Base-by-base conservation (phyloP, 148 eudicot species). In the Persicaria maculosa region DNA sequence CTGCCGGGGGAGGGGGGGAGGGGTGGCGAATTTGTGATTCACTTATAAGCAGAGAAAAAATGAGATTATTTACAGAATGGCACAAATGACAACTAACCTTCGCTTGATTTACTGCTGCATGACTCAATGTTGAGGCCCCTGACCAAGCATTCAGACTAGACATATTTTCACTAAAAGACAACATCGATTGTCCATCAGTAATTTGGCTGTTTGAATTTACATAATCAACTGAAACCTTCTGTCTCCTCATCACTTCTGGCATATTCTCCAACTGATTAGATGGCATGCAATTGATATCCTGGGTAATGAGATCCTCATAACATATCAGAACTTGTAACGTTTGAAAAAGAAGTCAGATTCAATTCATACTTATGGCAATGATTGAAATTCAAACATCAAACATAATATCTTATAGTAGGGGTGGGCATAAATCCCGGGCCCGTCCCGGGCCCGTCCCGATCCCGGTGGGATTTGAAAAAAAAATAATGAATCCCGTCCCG, bases 201-300 rank as follows among this genome's bases (percentile, higher is more conserved):
- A 74, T 88, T 9, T 81, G 75, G 74, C 82, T 85, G 68, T 76
- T 88, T 59, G 79, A 72, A 71, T 78, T 82, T 79, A 74, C 78
- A 70, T 75, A 76, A 75, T 86, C 85, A 78, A 74, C 74, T 48
- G 73, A 73, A 80, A 77, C 72, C 67, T 76, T 75, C 50, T 84
- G 87, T 74, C 79, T 90, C 74, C 87, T 84, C 74, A 83, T 79
- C 19, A 80, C 84, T 70, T 91, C 84, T 48, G 98, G 98, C 86
- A 92, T 86, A 55, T 90, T 88, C 74, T 92, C 98, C 45, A 77
- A 68, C 22, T 87, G 96, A 72, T 95, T 87, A 74, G 76, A 75
- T 5, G 97, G 98, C 98, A 95, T 95, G 85, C 98, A 95, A 83
- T 95, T 96, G 76, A 89, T 89, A 83, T 95, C 98, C 98, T 95